These are phyloP conservation scores for Dioscorea dumetorum DNA, from an alignment of 106 monocot species.

Conservation along the genomic window DNA sequence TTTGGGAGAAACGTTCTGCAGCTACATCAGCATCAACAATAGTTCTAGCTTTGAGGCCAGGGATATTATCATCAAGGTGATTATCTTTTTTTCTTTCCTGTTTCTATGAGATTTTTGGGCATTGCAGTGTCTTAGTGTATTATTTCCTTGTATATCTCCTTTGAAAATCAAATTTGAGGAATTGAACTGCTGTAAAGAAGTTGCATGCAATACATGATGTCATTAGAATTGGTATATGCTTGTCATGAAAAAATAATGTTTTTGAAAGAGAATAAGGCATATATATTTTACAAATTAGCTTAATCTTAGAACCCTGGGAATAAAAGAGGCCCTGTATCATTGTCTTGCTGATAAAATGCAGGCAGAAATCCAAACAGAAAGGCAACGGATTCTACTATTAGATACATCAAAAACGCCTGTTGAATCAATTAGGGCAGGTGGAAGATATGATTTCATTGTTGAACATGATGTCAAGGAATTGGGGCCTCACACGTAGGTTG, in stretches of 20 bases:
- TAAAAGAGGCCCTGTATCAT: too few relatives aligned
- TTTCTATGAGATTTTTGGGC: neutral
- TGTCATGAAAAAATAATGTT: too few relatives aligned
- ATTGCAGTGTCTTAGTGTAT: too few relatives aligned
- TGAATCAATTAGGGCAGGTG: constrained; percentile 87
- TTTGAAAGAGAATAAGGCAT: too few relatives aligned
- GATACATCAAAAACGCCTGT: constrained; percentile 87
- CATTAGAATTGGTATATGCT: too few relatives aligned
- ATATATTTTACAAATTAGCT: too few relatives aligned
- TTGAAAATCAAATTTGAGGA: too few relatives aligned
- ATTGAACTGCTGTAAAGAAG: too few relatives aligned
- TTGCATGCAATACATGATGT: too few relatives aligned
- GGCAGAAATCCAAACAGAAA: constrained; percentile 98
- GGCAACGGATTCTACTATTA: constrained; percentile 62
- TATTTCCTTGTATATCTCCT: too few relatives aligned
- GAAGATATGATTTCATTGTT: constrained; percentile 96
- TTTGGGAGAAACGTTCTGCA: constrained; percentile 93
- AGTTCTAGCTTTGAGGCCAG: constrained; percentile 85
- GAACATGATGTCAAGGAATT: constrained; percentile 99
- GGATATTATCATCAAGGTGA: constrained; percentile 90
- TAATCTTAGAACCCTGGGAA: too few relatives aligned
- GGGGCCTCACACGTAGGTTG: constrained; percentile 84
- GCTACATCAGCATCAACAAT: constrained; percentile 98
- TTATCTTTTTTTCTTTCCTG: neutral
- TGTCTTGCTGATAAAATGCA: constrained; percentile 14